Evolutionary conservation across 805 yeast genomes (phyloP).

Genomic region (Sugiyamaella smithiae): DNA sequence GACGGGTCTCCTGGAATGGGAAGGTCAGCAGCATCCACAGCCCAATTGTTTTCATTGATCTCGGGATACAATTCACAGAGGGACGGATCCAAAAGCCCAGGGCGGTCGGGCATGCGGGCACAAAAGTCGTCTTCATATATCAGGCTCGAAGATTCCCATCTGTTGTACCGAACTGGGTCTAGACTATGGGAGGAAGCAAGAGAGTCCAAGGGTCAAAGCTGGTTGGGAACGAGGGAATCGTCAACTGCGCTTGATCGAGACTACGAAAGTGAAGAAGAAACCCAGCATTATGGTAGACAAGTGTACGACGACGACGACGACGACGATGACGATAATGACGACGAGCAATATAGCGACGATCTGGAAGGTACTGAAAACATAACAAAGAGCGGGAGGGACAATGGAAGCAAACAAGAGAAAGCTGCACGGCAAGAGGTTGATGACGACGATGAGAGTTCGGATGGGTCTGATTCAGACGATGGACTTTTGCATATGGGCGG

Average conservation of each 20-base stretch:
- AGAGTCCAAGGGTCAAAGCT: slow-evolving; percentile 25
- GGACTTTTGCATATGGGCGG: slow-evolving; percentile 16
- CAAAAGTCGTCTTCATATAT: slow-evolving; percentile 6
- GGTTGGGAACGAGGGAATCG: slow-evolving; percentile 20
- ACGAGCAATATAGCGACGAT: neutral
- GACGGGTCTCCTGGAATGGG: slow-evolving; percentile 5
- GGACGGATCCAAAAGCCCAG: slow-evolving; percentile 1
- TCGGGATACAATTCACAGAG: neutral
- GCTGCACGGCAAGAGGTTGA: too few relatives aligned
- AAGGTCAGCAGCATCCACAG: slow-evolving; percentile 11
- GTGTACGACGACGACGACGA: slow-evolving; percentile 10
- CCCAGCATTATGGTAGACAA: neutral
- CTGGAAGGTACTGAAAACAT: neutral
- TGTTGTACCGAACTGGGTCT: slow-evolving; percentile 29
- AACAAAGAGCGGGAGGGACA: too few relatives aligned
- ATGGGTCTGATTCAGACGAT: slow-evolving; percentile 10
- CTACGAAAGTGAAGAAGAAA: slow-evolving; percentile 6
- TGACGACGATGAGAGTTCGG: slow-evolving; percentile 3
- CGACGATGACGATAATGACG: neutral
- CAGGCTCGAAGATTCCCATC: slow-evolving; percentile 20
- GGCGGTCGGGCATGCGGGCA: neutral
- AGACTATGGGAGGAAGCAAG: slow-evolving; percentile 28
- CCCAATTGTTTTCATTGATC: slow-evolving; percentile 9
- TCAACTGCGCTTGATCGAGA: slow-evolving; percentile 14
- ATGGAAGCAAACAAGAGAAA: too few relatives aligned